These are phyloP conservation scores for Lactarius psammicola DNA, from an alignment of 768 basidiomycete species.

Conservation along the genomic window DNA sequence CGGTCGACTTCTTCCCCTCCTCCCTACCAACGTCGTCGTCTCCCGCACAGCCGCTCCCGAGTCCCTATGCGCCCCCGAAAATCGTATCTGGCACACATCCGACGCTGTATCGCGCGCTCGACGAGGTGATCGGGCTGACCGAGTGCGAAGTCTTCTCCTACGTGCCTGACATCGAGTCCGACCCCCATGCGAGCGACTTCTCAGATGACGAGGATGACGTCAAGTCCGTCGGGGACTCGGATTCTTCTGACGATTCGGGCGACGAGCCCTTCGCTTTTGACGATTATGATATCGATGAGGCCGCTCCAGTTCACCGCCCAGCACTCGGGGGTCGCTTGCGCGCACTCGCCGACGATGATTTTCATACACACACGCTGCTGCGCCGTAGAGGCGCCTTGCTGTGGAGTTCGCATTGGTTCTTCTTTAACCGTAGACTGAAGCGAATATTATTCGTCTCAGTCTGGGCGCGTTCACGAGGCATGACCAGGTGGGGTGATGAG, in stretches of 20 bases:
- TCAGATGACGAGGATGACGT: constrained; percentile 77
- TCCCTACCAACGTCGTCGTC: constrained; percentile 70
- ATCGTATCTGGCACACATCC: constrained; percentile 86
- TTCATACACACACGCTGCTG: constrained; percentile 45
- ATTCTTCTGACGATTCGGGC: constrained; percentile 62
- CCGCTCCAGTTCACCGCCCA: constrained; percentile 31
- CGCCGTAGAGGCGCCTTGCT: constrained; percentile 73
- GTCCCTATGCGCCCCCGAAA: constrained; percentile 68
- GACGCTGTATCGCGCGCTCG: constrained; percentile 79
- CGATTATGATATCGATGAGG: constrained; percentile 71
- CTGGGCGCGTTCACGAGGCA: constrained; percentile 77
- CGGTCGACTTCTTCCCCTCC: constrained; percentile 73
- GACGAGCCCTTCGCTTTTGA: constrained; percentile 77
- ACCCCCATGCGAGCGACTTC: constrained; percentile 87
- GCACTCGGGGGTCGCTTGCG: constrained; percentile 30
- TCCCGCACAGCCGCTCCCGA: constrained; percentile 57
- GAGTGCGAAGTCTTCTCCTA: constrained; percentile 98
- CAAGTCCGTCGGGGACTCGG: constrained; percentile 60
- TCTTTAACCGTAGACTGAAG: constrained; percentile 89
- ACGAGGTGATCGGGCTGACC: constrained; percentile 83
- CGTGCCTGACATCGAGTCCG: constrained; percentile 87
- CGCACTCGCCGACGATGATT: constrained; percentile 38
- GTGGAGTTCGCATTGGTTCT: constrained; percentile 98
- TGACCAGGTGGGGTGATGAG: constrained; percentile 45
- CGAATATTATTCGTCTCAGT: constrained; percentile 89